These are phyloP conservation scores for Russula sp. DNA, from an alignment of 768 basidiomycete genomes.

Conservation along the genomic window DNA sequence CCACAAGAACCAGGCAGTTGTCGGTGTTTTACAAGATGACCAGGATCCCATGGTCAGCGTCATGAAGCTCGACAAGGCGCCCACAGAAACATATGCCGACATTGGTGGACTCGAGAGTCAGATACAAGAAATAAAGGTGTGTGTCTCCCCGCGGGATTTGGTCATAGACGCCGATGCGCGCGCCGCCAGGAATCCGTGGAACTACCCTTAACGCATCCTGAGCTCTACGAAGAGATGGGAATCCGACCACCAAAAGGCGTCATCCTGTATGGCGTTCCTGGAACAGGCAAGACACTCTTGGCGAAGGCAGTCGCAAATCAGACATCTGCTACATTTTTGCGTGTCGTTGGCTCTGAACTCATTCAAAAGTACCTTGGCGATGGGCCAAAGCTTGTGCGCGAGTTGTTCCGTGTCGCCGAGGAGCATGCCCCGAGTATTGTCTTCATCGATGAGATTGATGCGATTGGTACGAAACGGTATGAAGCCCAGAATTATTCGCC, in stretches of 20 bases:
- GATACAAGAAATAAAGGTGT: slow-evolving; percentile 97
- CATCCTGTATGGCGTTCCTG: slow-evolving; percentile 96
- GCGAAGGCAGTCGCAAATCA: slow-evolving; percentile 98
- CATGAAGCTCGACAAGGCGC: slow-evolving; percentile 99
- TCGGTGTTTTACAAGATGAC: slow-evolving; percentile 94
- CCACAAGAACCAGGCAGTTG: slow-evolving; percentile 91
- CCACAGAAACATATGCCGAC: slow-evolving; percentile 97
- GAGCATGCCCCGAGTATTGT: slow-evolving; percentile 98
- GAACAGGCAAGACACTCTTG: slow-evolving; percentile 95
- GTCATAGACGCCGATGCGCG: not conserved
- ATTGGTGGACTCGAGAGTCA: slow-evolving; percentile 95
- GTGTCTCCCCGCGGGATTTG: slow-evolving; percentile 16
- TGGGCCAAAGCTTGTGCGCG: slow-evolving; percentile 95
- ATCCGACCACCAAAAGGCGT: slow-evolving; percentile 99
- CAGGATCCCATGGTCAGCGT: slow-evolving; percentile 93
- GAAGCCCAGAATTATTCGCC: slow-evolving; percentile 22
- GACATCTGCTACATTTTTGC: slow-evolving; percentile 95
- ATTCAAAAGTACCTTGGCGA: slow-evolving; percentile 99
- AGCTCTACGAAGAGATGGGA: slow-evolving; percentile 99
- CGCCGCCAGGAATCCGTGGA: slow-evolving; percentile 85
- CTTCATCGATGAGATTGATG: slow-evolving; percentile 99
- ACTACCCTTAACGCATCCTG: slow-evolving; percentile 93
- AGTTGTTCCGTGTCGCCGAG: slow-evolving; percentile 94
- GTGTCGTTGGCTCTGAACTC: slow-evolving; percentile 94
- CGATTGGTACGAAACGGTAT: slow-evolving; percentile 84